Base-by-base conservation (phyloP, 1,139 yeast species). In the Hansenula lynferdii region DNA sequence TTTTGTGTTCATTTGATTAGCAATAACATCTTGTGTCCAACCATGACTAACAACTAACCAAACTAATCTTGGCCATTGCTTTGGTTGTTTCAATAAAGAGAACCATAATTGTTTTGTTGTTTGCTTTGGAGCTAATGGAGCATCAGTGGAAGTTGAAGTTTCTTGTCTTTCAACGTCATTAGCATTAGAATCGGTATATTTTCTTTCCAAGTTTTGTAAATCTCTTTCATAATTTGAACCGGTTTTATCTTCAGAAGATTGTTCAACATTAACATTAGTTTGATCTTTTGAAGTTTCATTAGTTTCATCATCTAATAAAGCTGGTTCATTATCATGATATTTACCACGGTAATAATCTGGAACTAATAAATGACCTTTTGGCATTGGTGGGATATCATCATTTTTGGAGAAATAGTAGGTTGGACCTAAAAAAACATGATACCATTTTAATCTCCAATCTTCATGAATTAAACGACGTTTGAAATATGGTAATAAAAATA, bases 401-500 rank as follows among this genome's bases (percentile, higher is more conserved):
- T 72, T 67, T 3, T 79, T 60, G 56, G 64, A 73, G 65, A 77
- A 77, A 62, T 60, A 78, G 50, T 64, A 77, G 31, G 63, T 50
- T 39, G 87, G 86, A 21, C 89, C 90, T 41, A 65, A 52, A 42
- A 70, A 58, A 42, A 77, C 53, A 44, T 81, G 80, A 54, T 71
- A 77, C 72, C 75, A 73, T 53, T 61, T 68, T 42, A 83, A 64
- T 35, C 82, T 77, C 85, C 89, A 80, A 59, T 83, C 94, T 41
- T 77, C 68, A 48, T 74, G 62, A 25, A 80, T 62, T 38, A 83
- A 61, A 57, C 72, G 77, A 64, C 89, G 75, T 55, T 70, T 67
- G 61, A 78, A 74, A 61, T 64, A 80, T 41, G 94, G 94, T 57
- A 65, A 71, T 42, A 80, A 63, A 64, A 80, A 75, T 24, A 73